Conservation (phyloP, 768 basidiomycete genomes). For the Amanita rubescens region DNA sequence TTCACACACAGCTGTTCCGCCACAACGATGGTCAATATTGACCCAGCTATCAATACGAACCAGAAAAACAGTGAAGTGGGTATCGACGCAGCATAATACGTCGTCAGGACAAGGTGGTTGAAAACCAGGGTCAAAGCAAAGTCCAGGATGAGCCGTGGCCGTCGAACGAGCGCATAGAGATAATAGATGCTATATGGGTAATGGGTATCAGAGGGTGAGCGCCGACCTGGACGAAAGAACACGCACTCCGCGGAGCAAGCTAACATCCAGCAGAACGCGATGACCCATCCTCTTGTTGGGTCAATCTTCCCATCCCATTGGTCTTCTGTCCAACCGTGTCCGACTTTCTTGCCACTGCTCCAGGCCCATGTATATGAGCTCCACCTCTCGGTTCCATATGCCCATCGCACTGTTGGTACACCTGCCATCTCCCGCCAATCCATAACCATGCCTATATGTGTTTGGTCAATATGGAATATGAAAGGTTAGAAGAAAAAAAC, state of each 20-base stretch:
- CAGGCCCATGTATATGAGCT: constrained; percentile 64
- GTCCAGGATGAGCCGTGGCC: constrained; percentile 92
- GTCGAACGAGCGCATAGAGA: constrained; percentile 79
- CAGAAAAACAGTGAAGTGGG: constrained; percentile 95
- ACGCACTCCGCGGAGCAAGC: constrained; percentile 82
- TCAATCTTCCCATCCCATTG: constrained; percentile 68
- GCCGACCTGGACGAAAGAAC: constrained; percentile 16
- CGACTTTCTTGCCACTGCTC: constrained; percentile 74
- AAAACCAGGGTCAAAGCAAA: constrained; percentile 87
- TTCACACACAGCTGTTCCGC: constrained; percentile 91
- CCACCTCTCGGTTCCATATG: constrained; percentile 62
- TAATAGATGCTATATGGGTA: constrained; percentile 51
- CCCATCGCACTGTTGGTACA: constrained; percentile 61
- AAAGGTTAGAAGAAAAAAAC: too few relatives aligned
- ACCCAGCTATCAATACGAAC: constrained; percentile 65
- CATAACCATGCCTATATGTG: constrained; percentile 72
- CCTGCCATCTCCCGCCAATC: constrained; percentile 98
- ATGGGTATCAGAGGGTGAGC: background rate
- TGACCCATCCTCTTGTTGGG: constrained; percentile 82
- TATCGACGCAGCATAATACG: constrained; percentile 77
- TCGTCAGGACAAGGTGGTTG: constrained; percentile 89
- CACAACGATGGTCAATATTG: constrained; percentile 66
- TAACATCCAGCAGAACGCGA: constrained; percentile 79
- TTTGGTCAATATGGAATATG: background rate
- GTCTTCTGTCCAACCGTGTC: constrained; percentile 44